Evolutionary conservation across 148 eudicot genomes (phyloP).

Genomic region (Heliamphora exappendiculata): DNA sequence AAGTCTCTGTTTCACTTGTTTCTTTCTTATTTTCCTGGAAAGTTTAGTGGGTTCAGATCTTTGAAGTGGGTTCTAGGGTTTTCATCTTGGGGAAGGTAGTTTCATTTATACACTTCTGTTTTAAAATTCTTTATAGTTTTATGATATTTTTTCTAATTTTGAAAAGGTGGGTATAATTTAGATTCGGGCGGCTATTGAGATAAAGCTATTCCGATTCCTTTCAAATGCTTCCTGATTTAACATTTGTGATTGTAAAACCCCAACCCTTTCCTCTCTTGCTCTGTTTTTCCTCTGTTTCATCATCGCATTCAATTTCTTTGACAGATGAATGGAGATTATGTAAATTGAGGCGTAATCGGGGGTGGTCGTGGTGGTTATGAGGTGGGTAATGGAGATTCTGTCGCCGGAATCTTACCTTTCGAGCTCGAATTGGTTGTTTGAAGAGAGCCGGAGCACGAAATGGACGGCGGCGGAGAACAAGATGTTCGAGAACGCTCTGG

Average conservation of each 20-base stretch:
- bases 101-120: neutral
- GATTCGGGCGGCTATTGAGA: slow-evolving; percentile 50
- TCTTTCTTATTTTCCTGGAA: slow-evolving; percentile 7
- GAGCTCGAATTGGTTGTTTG: slow-evolving; percentile 58
- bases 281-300: slow-evolving; percentile 13
- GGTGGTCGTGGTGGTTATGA: too few relatives aligned
- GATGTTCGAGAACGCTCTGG: slow-evolving; percentile 76
- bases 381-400: slow-evolving; percentile 69
- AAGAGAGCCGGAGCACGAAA: slow-evolving; percentile 49
- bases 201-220: slow-evolving; percentile 63
- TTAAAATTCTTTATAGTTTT: neutral
- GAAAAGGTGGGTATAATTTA: slow-evolving; percentile 46
- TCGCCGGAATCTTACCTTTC: slow-evolving; percentile 52
- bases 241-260: slow-evolving; percentile 38
- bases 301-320: too few relatives aligned
- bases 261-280: slow-evolving; percentile 34
- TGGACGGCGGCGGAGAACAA: slow-evolving; percentile 89
- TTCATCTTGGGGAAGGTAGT: neutral
- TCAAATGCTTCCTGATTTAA: slow-evolving; percentile 39
- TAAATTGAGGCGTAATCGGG: too few relatives aligned
- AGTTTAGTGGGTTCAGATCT: slow-evolving; percentile 19
- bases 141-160: slow-evolving; percentile 17
- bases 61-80: slow-evolving; percentile 17
- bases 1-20: neutral
- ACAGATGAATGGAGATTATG: too few relatives aligned